A percentile compares a stretch with the other conserved stretches of the same genome.
These are phyloP conservation scores for Cryptococcus amylolentus DNA, from an alignment of 1,284 basidiomycete genomes.

Conservation along the genomic window DNA sequence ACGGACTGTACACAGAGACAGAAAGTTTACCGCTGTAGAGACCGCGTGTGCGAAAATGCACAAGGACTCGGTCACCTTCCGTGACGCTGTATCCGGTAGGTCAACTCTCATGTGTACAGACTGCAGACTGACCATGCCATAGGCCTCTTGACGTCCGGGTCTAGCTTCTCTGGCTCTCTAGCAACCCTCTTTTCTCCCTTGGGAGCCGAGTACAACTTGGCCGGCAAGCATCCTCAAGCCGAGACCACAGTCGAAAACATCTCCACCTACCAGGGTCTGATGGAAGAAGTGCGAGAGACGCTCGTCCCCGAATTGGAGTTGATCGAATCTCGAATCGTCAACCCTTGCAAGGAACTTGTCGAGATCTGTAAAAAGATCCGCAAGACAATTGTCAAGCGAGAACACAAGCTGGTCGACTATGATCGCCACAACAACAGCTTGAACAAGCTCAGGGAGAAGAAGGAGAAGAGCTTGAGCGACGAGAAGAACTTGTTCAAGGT, in stretches of 20 bases:
- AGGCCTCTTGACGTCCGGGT: constrained; percentile 78
- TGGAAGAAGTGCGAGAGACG: constrained; percentile 77
- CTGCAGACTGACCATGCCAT: background rate
- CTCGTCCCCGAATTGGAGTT: constrained; percentile 91
- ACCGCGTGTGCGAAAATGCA: constrained; percentile 79
- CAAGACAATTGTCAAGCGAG: constrained; percentile 92
- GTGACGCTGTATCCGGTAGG: constrained; percentile 73
- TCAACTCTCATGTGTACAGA: constrained; percentile 4
- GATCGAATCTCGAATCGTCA: constrained; percentile 81
- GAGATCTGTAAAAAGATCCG: constrained; percentile 81
- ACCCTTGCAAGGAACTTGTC: constrained; percentile 85
- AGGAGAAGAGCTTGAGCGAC: constrained; percentile 87
- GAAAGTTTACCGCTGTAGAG: constrained; percentile 75
- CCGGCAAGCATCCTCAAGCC: constrained; percentile 72
- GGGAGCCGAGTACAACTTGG: constrained; percentile 74
- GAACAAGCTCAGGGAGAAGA: constrained; percentile 94
- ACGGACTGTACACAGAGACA: constrained; percentile 49
- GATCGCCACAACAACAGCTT: constrained; percentile 95
- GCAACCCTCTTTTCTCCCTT: constrained; percentile 75
- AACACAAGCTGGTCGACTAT: constrained; percentile 95
- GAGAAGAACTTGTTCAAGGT: constrained; percentile 96
- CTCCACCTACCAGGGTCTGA: constrained; percentile 63
- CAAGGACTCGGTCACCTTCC: constrained; percentile 86
- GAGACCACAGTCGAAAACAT: constrained; percentile 76
- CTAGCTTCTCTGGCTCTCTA: constrained; percentile 73